Evolutionary conservation across 768 basidiomycete species (phyloP), one percentile per base, ranked within the genome.

Genomic region (Lentinula aciculospora): DNA sequence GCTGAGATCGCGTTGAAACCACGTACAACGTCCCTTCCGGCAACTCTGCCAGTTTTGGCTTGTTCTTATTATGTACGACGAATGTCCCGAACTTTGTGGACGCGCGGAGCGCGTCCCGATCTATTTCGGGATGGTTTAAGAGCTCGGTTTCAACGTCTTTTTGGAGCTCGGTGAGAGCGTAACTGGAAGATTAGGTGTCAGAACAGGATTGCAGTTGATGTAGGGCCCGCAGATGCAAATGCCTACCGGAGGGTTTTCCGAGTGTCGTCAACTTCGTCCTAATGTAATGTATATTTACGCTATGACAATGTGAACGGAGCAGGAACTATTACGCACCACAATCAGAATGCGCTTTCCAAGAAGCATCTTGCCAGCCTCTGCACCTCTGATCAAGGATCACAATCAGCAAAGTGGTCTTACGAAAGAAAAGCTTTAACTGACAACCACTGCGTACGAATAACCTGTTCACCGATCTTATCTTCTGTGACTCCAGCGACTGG

Each of bases 361-460:
- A 17, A 99, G 75, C 13, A 82, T 72, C 64, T 85, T 84, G 36
- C 81, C 82, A 0, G 85, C 68, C 57, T 90, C 81, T 2, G 85
- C 80, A 12, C 87, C 86, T 39, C 86, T 88, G 44, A 59, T 25
- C 19, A 4, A 32, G 27, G 12, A 56, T 25, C n/a, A 27, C 4
- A 3, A 42, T 39, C n/a, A 2, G 21, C n/a, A 3, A 31, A 44
- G 21, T 2, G 17, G 17, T n/a, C 1, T n/a, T 15, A 58, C 37
- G 49, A 29, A 34, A 40, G 15, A 50, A 56, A n/a, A n/a, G n/a
- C n/a, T n/a, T n/a, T n/a, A 19, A 75, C 88, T 68, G 70, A 91
- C 89, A 98, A 76, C 97, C 97, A 99, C 71, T 99, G 97, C 15
- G 95, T 99, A 56, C 95, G 82, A 64, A 97, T 77, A 62, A 99